Evolutionary conservation across 768 basidiomycete genomes (phyloP).

Genomic region (Polyporus arcularius): DNA sequence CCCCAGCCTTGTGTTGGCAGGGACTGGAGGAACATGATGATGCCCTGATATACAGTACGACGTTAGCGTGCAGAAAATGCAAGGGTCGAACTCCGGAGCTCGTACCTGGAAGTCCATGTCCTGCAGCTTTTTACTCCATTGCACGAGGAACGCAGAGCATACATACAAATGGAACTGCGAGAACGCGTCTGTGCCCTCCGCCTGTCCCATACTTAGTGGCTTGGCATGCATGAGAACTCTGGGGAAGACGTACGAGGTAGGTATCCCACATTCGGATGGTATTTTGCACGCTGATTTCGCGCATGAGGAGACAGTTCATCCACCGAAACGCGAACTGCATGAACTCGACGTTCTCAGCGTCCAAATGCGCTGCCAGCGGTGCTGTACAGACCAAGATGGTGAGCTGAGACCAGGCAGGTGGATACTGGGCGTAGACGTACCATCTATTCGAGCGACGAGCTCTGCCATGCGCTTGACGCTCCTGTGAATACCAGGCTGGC

Average conservation of each 20-base stretch:
- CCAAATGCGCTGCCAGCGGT: conserved; percentile 84
- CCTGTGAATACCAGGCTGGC: conserved; percentile 94
- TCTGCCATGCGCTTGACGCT: conserved; percentile 94
- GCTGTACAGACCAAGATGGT: conserved; percentile 43
- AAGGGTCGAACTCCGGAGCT: background rate
- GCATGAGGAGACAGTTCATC: conserved; percentile 99
- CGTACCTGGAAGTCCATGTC: conserved; percentile 98
- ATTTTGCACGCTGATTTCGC: conserved; percentile 95
- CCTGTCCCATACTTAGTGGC: conserved; percentile 46
- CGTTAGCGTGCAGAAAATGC: background rate
- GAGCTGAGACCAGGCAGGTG: background rate
- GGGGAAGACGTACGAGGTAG: conserved; percentile 70
- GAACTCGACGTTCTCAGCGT: conserved; percentile 92
- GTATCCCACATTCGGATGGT: conserved; percentile 99
- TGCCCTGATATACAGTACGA: conserved; percentile 61
- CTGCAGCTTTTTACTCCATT: conserved; percentile 90
- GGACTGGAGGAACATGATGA: conserved; percentile 98
- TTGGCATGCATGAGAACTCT: background rate
- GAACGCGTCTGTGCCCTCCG: conserved; percentile 96
- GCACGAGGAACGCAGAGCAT: conserved; percentile 94
- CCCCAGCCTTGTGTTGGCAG: conserved; percentile 92
- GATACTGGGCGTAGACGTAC: conserved; percentile 38
- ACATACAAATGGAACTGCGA: conserved; percentile 99
- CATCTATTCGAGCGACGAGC: conserved; percentile 87
- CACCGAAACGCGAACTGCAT: conserved; percentile 99